Conservation (phyloP, 129 eudicot genomes). For the Chrysanthemum seticuspe region DNA sequence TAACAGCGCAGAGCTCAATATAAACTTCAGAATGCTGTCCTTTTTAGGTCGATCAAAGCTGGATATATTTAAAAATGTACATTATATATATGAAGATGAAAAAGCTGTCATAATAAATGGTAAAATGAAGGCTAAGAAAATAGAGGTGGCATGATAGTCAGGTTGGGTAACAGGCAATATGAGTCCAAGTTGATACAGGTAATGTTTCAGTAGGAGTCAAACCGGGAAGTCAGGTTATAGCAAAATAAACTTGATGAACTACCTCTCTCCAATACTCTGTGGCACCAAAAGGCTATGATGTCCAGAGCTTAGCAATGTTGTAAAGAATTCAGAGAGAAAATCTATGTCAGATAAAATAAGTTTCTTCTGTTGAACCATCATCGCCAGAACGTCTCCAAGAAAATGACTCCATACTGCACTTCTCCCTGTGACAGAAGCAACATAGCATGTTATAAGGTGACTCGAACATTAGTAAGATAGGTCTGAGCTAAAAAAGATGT, state of each 20-base stretch:
- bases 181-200: too few relatives aligned
- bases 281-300: conserved; percentile 63
- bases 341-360: conserved; percentile 65
- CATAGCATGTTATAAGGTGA: not conserved
- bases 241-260: conserved; percentile 11
- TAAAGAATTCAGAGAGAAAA: conserved; percentile 58
- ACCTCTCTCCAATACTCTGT: conserved; percentile 65
- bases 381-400: conserved; percentile 63
- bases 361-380: conserved; percentile 74
- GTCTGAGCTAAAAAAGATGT: conserved; percentile 6
- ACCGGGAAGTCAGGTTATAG: not conserved
- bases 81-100: conserved; percentile 11
- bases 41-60: conserved; percentile 66
- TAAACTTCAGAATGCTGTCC: conserved; percentile 47
- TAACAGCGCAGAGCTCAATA: conserved; percentile 49
- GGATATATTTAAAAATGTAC: conserved; percentile 20
- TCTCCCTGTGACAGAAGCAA: conserved; percentile 46
- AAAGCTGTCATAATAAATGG: not conserved
- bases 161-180: too few relatives aligned
- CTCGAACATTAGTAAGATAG: not conserved
- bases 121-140: not conserved
- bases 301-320: conserved; percentile 59
- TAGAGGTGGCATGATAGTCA: too few relatives aligned
- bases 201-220: too few relatives aligned
- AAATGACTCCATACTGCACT: conserved; percentile 49